Base-by-base conservation (phyloP, 1,139 yeast genomes). In the Protomyces gravidus region DNA sequence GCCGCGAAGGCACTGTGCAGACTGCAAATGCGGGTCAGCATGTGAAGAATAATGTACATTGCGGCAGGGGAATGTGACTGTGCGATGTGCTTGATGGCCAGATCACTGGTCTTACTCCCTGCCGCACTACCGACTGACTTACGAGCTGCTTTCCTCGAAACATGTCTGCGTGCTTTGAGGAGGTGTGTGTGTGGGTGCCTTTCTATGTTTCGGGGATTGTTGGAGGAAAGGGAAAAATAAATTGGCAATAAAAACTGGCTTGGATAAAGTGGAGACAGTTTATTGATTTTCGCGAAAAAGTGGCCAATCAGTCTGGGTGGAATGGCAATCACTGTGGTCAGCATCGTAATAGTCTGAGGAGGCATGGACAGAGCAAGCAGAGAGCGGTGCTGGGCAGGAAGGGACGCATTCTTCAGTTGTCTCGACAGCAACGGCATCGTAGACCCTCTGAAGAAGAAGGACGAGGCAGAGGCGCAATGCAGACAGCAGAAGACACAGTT, bases 381-480 rank as follows among this genome's bases (percentile, higher is more conserved):
- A 27, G 50, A 53, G 25, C 47, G 48, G 15, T 53, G 58, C 47
- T 53, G 58, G 58, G 36, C 30, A 13, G 58, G 58, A 7, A 21
- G 58, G 17, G 58, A 53, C 51, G 50, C 36, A 7, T 53, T 53
- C 47, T 53, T 53, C 51, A 28, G 25, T 15, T 55, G 59, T 28
- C 53, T 55, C 7, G 59, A 55, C 32, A 26, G 39, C 27, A 45
- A 55, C 55, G 49, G 40, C 50, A 55, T 55, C 32, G 40, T 55
- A 6, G 53, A 55, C 17, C 39, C 59, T 17, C 36, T 49, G 32
- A 49, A 55, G 48, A 51, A 55, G 30, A 51, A 36, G 27, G 21
- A 15, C 23, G 39, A 50, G 7, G 48, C 53, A 6, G 23, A 19
- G 4, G 11, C 13, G 32, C 32, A 15, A 11, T 55, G 59, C 40